Evolutionary conservation across 1,284 basidiomycete species (phyloP).

Genomic region (Stereum hirsutum): DNA sequence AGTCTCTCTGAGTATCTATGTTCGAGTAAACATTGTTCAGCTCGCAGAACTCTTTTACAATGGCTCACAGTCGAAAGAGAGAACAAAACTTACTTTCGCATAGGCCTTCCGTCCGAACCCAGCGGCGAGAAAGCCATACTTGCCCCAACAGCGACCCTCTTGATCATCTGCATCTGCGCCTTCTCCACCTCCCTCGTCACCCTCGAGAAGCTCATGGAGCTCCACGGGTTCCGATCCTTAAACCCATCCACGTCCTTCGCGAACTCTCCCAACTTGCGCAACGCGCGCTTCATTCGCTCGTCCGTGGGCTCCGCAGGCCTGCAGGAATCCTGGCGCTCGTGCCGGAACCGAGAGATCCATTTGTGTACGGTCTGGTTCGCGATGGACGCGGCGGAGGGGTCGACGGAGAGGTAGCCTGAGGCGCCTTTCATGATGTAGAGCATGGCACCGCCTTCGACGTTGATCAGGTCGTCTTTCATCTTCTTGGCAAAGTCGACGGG

Average conservation of each 20-base stretch:
- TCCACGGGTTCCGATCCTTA: slow-evolving; percentile 41
- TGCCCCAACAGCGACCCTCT: slow-evolving; percentile 35
- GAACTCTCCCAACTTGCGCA: slow-evolving; percentile 42
- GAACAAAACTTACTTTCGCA: slow-evolving; percentile 40
- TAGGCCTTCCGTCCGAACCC: slow-evolving; percentile 44
- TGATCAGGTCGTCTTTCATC: slow-evolving; percentile 36
- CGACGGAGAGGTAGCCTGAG: slow-evolving; percentile 36
- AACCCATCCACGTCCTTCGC: slow-evolving; percentile 36
- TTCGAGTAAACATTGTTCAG: slow-evolving; percentile 1
- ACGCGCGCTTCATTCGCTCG: slow-evolving; percentile 44
- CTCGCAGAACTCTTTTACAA: background rate
- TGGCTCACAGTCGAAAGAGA: background rate
- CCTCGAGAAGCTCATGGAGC: slow-evolving; percentile 61
- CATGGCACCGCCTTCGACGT: slow-evolving; percentile 28
- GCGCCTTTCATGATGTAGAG: slow-evolving; percentile 57
- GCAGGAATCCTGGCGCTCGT: slow-evolving; percentile 34
- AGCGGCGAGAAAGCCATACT: slow-evolving; percentile 47
- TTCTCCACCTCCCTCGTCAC: slow-evolving; percentile 40
- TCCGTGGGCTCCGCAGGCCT: slow-evolving; percentile 21
- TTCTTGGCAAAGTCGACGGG: slow-evolving; percentile 49
- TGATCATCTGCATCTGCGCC: slow-evolving; percentile 40
- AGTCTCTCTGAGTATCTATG: slow-evolving; percentile 22
- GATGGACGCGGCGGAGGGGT: slow-evolving; percentile 40
- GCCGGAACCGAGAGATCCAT: slow-evolving; percentile 49
- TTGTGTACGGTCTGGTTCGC: slow-evolving; percentile 55